phyloP scores from a whole-genome alignment of 1,284 basidiomycete genomes.

The Takashimella tepidaria region DNA sequence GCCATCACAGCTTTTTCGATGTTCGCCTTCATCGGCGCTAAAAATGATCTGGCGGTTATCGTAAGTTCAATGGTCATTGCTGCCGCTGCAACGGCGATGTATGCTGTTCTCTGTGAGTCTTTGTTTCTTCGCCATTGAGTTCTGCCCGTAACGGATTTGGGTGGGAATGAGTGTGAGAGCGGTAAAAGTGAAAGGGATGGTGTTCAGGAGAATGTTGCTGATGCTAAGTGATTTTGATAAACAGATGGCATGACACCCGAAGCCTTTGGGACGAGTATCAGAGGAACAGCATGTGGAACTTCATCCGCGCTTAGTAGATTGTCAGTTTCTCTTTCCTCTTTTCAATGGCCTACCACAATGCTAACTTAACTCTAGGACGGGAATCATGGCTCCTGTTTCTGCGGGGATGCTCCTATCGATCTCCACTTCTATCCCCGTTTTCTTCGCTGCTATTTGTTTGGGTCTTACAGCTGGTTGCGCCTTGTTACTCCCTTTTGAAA shows the following conservation, averaged over 20 bases:
- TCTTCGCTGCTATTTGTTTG: conserved; percentile 68
- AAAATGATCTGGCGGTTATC: conserved; percentile 62
- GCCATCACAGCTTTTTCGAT: conserved; percentile 76
- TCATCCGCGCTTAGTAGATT: conserved; percentile 83
- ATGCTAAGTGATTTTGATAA: no score
- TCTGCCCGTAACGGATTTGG: no score
- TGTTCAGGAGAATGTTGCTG: conserved; percentile 4
- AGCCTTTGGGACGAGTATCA: conserved; percentile 74
- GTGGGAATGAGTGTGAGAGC: no score
- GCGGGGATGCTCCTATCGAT: conserved; percentile 75
- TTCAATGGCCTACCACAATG: conserved; percentile 4
- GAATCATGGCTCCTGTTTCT: conserved; percentile 81
- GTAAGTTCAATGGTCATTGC: conserved; percentile 74
- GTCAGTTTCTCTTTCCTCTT: conserved; percentile 50
- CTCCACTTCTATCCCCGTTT: conserved; percentile 69
- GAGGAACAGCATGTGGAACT: conserved; percentile 86
- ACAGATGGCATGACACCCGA: conserved; percentile 75
- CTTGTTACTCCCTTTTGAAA: conserved; percentile 54
- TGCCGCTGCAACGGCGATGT: conserved; percentile 81
- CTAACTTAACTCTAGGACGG: conserved; percentile 56
- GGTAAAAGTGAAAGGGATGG: no score
- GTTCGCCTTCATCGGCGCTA: conserved; percentile 63
- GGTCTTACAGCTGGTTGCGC: conserved; percentile 63
- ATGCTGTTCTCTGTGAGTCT: conserved; percentile 77
- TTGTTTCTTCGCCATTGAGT: conserved; percentile 12